These are phyloP conservation scores for Candida nemodendra DNA, from an alignment of 805 yeast species.

Conservation along the genomic window DNA sequence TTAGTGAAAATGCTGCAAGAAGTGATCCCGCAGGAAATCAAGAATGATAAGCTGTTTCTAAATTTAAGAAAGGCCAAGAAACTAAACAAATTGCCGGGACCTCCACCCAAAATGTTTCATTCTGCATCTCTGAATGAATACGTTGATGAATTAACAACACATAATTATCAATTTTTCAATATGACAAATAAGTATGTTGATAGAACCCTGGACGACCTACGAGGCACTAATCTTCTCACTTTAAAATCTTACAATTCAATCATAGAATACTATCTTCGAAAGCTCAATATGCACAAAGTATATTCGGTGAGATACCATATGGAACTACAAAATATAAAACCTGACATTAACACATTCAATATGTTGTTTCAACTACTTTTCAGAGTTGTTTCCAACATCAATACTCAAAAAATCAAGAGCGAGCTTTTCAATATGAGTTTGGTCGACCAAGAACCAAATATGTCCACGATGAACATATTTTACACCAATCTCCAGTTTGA, in stretches of 20 bases:
- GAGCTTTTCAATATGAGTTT: conserved; percentile 9
- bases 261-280: conserved; percentile 10
- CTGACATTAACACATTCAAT: conserved; percentile 12
- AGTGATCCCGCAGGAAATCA: not conserved
- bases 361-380: conserved; percentile 10
- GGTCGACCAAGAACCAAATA: conserved; percentile 3
- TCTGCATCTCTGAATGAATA: conserved; percentile 12
- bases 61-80: conserved; percentile 4
- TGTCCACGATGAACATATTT: conserved; percentile 12
- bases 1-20: not conserved
- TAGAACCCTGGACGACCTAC: conserved; percentile 10
- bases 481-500: conserved; percentile 8
- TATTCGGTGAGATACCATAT: conserved; percentile 7
- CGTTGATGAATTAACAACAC: conserved; percentile 3
- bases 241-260: conserved; percentile 8
- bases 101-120: conserved; percentile 8
- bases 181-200: conserved; percentile 9
- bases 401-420: not conserved
- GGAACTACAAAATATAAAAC: conserved; percentile 1
- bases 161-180: conserved; percentile 9
- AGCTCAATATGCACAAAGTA: not conserved
- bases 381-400: conserved; percentile 2
- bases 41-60: conserved; percentile 1
- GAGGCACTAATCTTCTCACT: conserved; percentile 4
- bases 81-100: no score